Evolutionary conservation across 2,329 filamentous ascomycete species (phyloP), one percentile per base, ranked within the genome.

Genomic region (Penicillium sp.): DNA sequence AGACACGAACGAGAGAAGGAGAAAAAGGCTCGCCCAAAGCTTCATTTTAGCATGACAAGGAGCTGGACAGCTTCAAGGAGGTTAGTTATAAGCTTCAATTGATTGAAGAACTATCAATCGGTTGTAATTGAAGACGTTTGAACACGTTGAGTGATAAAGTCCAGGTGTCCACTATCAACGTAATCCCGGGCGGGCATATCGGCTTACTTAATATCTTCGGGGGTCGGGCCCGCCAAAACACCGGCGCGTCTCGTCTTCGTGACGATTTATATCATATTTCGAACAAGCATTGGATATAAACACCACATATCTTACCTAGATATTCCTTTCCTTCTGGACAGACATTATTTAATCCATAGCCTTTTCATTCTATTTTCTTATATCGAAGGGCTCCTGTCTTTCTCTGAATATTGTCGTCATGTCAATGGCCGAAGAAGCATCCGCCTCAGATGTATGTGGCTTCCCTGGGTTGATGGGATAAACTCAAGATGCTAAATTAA

Each of bases 1-100:
- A 29, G 66, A 61, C 56, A 70, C 40, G 32, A 71, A 56, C 42
- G 65, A 73, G 29, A 71, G 58, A 3, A 72, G 42, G 51, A 88
- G 83, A 46, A 68, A 51, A 32, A 73, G 35, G 24, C 69, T 51
- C 16, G 58, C 59, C 53, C 71, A 64, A 47, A 66, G 56, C 59
- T 69, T 74, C 72, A 75, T 76, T 44, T 66, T 73, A 58, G 53
- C 58, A 63, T 60, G 39, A 50, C 54, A 63, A 44, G 50, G 46
- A 54, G 49, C 43, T 59, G 29, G 20, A 42, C 29, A 46, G 53
- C 48, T 46, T 56, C 22, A 2, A 29, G 40, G 2, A 40, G n/a
- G 24, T 32, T 48, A 31, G 13, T 34, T 24, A 29, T 34, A 38
- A 13, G 34, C 26, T 42, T 22, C 47, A 51, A 46, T 46, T 39